Evolutionary conservation across 371 early-diverging fungal species (phyloP).

Genomic region (Blakeslea trispora): DNA sequence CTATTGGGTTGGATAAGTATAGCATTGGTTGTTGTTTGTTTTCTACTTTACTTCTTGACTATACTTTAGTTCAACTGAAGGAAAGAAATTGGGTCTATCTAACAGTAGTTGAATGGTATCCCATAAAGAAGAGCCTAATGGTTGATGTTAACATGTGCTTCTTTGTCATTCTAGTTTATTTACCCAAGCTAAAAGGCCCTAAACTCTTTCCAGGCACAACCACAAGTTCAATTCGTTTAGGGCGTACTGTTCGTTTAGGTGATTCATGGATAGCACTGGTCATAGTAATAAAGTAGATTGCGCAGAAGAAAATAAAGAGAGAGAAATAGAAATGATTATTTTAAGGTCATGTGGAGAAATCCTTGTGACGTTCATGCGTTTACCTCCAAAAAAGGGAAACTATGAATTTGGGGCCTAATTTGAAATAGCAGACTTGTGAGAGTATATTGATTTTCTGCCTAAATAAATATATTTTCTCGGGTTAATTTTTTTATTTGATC

Average conservation of each 20-base stretch:
- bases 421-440: too few species aligned
- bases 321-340: constrained; percentile 1
- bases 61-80: constrained; percentile 70
- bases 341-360: neutral
- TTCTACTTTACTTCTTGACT: constrained; percentile 56
- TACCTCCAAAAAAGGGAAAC: too few species aligned
- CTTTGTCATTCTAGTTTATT: too few species aligned
- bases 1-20: constrained; percentile 27
- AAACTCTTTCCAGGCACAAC: constrained; percentile 59
- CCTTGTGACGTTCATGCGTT: too few species aligned
- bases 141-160: neutral
- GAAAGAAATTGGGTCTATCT: constrained; percentile 53
- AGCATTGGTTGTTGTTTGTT: neutral
- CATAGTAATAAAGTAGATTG: constrained; percentile 1
- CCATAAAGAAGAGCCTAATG: constrained; percentile 59
- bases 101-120: constrained; percentile 53
- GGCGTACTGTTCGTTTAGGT: constrained; percentile 17
- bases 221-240: constrained; percentile 54
- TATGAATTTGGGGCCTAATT: too few species aligned
- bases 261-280: constrained; percentile 1
- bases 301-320: constrained; percentile 6
- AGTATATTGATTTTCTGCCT: too few species aligned
- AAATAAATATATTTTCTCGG: too few species aligned
- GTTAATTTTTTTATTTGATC: too few species aligned
- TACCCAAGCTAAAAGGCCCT: constrained; percentile 63